A percentile compares a stretch with the other conserved stretches of the same genome.
phyloP scores from a whole-genome alignment of 1,139 yeast genomes.

The Candida pseudoviswanathii region DNA sequence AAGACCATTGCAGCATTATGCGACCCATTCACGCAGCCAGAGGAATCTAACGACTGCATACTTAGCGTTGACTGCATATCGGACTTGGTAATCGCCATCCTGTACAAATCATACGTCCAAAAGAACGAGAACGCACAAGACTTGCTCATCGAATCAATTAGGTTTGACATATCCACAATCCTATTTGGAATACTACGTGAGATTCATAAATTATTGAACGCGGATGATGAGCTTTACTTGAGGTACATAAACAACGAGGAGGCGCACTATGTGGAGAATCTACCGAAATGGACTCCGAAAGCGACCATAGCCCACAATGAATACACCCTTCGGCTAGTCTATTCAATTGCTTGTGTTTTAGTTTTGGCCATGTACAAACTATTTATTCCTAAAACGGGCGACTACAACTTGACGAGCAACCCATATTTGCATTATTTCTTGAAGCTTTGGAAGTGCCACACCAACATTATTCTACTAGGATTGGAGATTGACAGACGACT shows the following conservation, averaged over 20 bases:
- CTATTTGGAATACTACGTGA: slow-evolving; percentile 46
- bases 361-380: slow-evolving; percentile 55
- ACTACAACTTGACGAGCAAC: slow-evolving; percentile 47
- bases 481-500: slow-evolving; percentile 64
- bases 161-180: slow-evolving; percentile 38
- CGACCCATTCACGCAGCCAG: slow-evolving; percentile 72
- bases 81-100: slow-evolving; percentile 51
- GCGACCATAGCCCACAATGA: slow-evolving; percentile 30
- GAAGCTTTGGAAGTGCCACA: slow-evolving; percentile 65
- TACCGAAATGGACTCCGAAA: slow-evolving; percentile 57
- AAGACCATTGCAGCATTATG: slow-evolving; percentile 47
- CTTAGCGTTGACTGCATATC: slow-evolving; percentile 58
- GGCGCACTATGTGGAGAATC: slow-evolving; percentile 40
- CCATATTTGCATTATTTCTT: slow-evolving; percentile 62
- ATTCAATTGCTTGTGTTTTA: slow-evolving; percentile 54
- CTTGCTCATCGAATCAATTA: slow-evolving; percentile 25
- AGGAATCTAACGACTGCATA: slow-evolving; percentile 53
- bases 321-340: slow-evolving; percentile 44
- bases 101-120: slow-evolving; percentile 17
- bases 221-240: slow-evolving; percentile 49
- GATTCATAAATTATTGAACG: slow-evolving; percentile 43
- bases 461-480: slow-evolving; percentile 57
- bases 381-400: slow-evolving; percentile 34
- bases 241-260: slow-evolving; percentile 48
- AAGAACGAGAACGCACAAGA: slow-evolving; percentile 6